Base-by-base conservation (phyloP, 139 green algal genomes). In the Zygnema circumcarinatum region DNA sequence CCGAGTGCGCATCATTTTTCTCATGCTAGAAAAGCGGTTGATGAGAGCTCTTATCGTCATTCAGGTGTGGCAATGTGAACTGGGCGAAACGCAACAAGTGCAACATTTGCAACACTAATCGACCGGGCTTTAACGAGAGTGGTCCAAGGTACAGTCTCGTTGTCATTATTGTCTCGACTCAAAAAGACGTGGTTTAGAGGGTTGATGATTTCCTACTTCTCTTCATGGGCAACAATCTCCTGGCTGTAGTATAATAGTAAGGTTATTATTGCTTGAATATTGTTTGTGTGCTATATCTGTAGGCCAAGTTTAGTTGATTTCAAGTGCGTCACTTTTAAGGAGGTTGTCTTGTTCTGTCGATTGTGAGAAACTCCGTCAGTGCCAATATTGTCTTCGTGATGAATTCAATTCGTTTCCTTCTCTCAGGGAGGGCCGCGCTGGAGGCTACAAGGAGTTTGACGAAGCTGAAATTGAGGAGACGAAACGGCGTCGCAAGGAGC, bases 381-480 rank as follows among this genome's bases (percentile, higher is more conserved):
- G n/a, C n/a, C n/a, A n/a, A n/a, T n/a, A n/a, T n/a, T n/a, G n/a
- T n/a, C n/a, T n/a, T n/a, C n/a, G n/a, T n/a, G n/a, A n/a, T n/a
- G n/a, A n/a, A n/a, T n/a, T n/a, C n/a, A n/a, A n/a, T n/a, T n/a
- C n/a, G n/a, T n/a, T n/a, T n/a, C n/a, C n/a, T n/a, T n/a, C n/a
- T n/a, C n/a, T n/a, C 47, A 86, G 89, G n/a, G 89, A 91, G 75
- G 89, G 89, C 38, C 79, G 79, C n/a, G 86, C 62, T 33, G 90
- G 90, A 54, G 90, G 90, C 22, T 91, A 88, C 90, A 93, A 92
- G 40, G 90, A 93, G 81, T 73, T 93, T 25, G 87, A 93, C 29
- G 86, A 93, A 38, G 79, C 76, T 11, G 90, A 93, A 68, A 35
- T 89, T 25, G 78, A 90, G 54, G 90, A 93, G 74, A 88, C 86